Base-by-base conservation (phyloP, 2,329 filamentous ascomycete species). In the Aureobasidium lini region DNA sequence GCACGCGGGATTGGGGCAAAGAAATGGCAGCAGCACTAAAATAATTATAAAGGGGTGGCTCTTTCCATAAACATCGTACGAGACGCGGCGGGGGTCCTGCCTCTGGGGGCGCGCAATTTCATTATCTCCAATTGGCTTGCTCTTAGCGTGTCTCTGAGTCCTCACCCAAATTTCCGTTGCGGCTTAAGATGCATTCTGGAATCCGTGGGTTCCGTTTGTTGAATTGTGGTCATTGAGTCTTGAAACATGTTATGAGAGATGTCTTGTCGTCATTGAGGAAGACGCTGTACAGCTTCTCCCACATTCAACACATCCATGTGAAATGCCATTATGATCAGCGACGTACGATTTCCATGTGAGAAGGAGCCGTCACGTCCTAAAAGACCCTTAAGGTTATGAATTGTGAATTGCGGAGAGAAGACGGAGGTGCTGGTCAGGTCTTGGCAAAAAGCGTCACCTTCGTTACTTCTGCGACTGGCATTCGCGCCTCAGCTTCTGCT, bases 351-450 rank as follows among this genome's bases (percentile, higher is more conserved):
- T 23, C 18, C 18, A 23, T 23, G 23, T 3, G 23, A 23, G 23
- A 23, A 23, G 23, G 23, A 23, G 23, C 23, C 23, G 23, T 23
- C 23, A 23, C 3, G 23, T 23, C 23, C 23, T 23, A 23, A 23
- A 23, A 23, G 23, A 23, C 23, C 23, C 23, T 23, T 23, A 23
- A 23, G 23, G 23, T 23, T 23, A 23, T 23, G 23, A 23, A 23
- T 13, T 29, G 43, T 31, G 37, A 23, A 23, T 16, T 56, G 52
- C 52, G 52, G 52, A 56, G 52, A 44, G 31, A 28, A 8, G 9
- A 52, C 52, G 52, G 52, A 56, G 52, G 40, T 44, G 52, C 16
- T 78, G 89, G 81, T 90, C 92, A 82, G 96, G 96, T 84, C 87
- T 64, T 90, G 89, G 57, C 37, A 37, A 37, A 23, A 53, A 46